phyloP scores from a whole-genome alignment of 139 green algal species.

The Zygnema cylindricum region DNA sequence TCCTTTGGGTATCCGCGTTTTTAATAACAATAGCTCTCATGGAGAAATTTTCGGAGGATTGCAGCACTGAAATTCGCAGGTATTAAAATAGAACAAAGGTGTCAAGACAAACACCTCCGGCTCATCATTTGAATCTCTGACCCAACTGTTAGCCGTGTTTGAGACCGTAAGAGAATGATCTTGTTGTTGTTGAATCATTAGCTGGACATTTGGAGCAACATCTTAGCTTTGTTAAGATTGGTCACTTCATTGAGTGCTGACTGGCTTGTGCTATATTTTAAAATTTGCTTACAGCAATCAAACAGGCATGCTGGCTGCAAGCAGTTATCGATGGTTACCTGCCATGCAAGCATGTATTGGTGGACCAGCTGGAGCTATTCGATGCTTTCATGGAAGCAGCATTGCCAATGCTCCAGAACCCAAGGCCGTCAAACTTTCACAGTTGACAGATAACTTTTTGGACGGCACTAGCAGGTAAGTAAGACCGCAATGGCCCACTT shows the following conservation, averaged over 20 bases:
- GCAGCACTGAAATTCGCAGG: no score
- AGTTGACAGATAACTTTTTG: constrained; percentile 94
- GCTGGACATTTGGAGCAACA: background rate
- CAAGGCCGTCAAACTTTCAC: constrained; percentile 82
- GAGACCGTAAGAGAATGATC: background rate
- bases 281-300: background rate
- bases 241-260: background rate
- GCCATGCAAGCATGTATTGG: background rate
- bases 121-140: no score
- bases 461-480: constrained; percentile 86
- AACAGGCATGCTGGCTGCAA: background rate
- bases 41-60: no score
- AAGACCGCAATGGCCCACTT: no score
- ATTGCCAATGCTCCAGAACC: constrained; percentile 21
- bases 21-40: no score
- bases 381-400: background rate
- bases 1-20: no score
- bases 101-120: no score
- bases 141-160: no score
- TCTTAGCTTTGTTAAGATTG: background rate
- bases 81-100: no score
- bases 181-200: background rate
- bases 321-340: background rate
- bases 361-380: background rate
- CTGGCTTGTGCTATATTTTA: background rate